Evolutionary conservation across 1,284 basidiomycete species (phyloP).

Genomic region (Phenoliferia sp.): DNA sequence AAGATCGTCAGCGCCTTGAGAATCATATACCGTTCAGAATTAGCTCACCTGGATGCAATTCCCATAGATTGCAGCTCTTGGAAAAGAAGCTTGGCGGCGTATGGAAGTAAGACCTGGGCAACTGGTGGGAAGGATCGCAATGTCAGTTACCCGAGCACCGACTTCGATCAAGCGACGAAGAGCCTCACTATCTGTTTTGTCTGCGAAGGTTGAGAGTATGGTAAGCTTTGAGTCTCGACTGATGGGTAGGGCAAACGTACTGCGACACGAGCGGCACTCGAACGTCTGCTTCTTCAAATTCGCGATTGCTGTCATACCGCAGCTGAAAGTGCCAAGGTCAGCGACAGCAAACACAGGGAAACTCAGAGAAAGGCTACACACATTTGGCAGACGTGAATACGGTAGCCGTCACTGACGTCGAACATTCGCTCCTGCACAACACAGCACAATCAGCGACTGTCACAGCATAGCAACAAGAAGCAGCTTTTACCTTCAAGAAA

Average conservation of each 20-base stretch:
- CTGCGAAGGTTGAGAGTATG: neutral
- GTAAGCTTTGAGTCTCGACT: neutral
- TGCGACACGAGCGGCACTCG: constrained; percentile 72
- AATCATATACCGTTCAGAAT: neutral
- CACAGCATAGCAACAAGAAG: constrained; percentile 53
- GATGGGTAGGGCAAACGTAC: neutral
- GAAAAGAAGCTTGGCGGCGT: constrained; percentile 69
- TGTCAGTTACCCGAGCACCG: neutral
- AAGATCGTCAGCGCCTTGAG: neutral
- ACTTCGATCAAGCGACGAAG: neutral
- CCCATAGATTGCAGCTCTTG: constrained; percentile 88
- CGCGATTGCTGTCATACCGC: constrained; percentile 89
- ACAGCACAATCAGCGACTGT: constrained; percentile 56
- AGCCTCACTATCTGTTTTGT: constrained; percentile 44
- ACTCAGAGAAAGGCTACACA: constrained; percentile 48
- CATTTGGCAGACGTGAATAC: constrained; percentile 94
- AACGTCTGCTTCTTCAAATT: constrained; percentile 63
- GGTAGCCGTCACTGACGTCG: constrained; percentile 57
- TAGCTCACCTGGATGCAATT: constrained; percentile 52
- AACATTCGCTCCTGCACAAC: constrained; percentile 29
- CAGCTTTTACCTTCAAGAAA: constrained; percentile 74
- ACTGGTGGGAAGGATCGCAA: constrained; percentile 9
- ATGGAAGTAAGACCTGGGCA: constrained; percentile 45
- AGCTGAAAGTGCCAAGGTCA: constrained; percentile 49
- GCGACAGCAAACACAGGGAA: neutral